phyloP scores from a whole-genome alignment of 768 basidiomycete genomes.

The Podaxis sp. region DNA sequence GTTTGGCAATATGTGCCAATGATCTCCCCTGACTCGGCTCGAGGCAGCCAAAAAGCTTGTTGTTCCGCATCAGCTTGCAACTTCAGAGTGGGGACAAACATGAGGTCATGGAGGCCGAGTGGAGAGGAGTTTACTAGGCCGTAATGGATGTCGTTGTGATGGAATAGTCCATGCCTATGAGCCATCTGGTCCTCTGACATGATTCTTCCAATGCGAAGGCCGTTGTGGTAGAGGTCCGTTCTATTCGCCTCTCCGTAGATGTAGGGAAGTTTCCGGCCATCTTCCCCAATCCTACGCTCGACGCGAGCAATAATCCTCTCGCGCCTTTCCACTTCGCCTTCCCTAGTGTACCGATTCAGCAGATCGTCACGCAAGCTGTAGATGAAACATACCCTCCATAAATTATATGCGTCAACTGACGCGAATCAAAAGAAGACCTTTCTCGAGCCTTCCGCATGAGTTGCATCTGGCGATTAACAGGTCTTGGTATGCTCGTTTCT shows the following conservation, averaged over 20 bases:
- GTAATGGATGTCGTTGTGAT: constrained; percentile 16
- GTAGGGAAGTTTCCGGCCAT: constrained; percentile 13
- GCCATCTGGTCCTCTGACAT: constrained; percentile 20
- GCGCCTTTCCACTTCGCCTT: not conserved
- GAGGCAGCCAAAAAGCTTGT: constrained; percentile 22
- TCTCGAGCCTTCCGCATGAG: constrained; percentile 18
- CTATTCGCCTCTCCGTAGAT: constrained; percentile 20
- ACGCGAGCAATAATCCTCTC: constrained; percentile 16
- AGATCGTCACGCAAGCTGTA: not conserved
- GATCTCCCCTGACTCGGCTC: constrained; percentile 21
- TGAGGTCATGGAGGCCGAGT: constrained; percentile 22
- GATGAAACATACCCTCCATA: constrained; percentile 17
- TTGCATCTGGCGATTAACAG: constrained; percentile 11
- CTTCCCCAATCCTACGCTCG: constrained; percentile 16
- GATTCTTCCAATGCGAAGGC: constrained; percentile 21
- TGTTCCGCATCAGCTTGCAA: constrained; percentile 23
- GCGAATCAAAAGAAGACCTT: constrained; percentile 14
- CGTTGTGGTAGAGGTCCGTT: constrained; percentile 21
- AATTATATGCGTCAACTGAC: constrained; percentile 18
- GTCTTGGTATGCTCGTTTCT: not conserved
- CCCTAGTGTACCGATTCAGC: not conserved
- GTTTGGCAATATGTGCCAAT: constrained; percentile 26
- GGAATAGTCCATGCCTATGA: constrained; percentile 17
- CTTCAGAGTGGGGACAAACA: constrained; percentile 25
- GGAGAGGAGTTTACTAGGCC: constrained; percentile 23